phyloP scores from a whole-genome alignment of 2,329 filamentous ascomycete genomes.

The Neopestalotiopsis sp. region DNA sequence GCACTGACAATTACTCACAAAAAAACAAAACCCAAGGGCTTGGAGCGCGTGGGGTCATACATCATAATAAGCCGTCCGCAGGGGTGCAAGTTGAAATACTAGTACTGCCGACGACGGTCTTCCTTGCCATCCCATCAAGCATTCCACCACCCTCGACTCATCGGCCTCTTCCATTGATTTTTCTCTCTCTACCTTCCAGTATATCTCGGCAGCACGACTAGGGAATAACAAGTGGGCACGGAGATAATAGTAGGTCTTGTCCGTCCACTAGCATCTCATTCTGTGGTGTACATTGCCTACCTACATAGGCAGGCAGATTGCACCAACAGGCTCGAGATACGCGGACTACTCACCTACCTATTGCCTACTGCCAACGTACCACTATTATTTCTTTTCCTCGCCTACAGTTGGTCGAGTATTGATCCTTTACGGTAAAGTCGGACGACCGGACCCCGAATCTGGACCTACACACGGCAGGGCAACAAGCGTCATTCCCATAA shows the following conservation, averaged over 20 bases:
- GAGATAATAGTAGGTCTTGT: too few species aligned
- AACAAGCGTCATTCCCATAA: not conserved
- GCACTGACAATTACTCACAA: not conserved
- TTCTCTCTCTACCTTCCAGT: not conserved
- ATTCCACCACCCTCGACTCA: not conserved
- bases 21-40: not conserved
- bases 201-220: not conserved
- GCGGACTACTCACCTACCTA: too few species aligned
- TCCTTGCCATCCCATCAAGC: not conserved
- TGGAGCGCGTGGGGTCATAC: not conserved
- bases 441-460: not conserved
- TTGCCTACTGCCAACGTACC: too few species aligned
- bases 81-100: not conserved
- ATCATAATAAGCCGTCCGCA: constrained; percentile 4
- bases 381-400: not conserved
- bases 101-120: not conserved
- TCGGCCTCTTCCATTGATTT: not conserved
- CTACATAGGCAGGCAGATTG: too few species aligned
- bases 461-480: not conserved
- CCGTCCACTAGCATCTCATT: too few species aligned
- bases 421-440: not conserved
- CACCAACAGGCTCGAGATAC: too few species aligned
- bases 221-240: not conserved
- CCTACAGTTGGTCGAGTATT: not conserved
- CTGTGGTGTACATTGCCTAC: too few species aligned